Base-by-base conservation (phyloP, 2,329 filamentous ascomycete species). In the Incumbomyces lentus region DNA sequence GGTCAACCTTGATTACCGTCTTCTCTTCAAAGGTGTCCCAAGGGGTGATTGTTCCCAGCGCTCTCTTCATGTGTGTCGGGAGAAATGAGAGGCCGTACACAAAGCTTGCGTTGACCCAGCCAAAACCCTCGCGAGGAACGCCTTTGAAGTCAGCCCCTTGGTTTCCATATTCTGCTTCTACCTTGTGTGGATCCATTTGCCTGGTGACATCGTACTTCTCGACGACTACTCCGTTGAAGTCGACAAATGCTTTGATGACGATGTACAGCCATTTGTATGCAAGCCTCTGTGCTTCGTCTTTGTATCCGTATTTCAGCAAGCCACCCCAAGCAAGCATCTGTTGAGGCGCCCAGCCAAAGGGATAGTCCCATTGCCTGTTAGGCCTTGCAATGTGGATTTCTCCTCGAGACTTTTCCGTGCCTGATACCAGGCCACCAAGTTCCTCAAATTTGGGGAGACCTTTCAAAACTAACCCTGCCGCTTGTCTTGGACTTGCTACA, bases 91-190 rank as follows among this genome's bases (percentile, higher is more conserved):
- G 73, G 34, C 90, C 92, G 61, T 93, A 93, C 48, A 96, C 85
- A 63, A 94, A 98, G 63, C 89, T 95, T 59, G 92, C 90, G 62
- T 98, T 98, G 60, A 96, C 92, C 92, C 92, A 98, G 44, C 90
- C 92, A 62, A 98, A 98, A 87, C 90, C 90, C 79, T 96, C 90
- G 58, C 86, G 87, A 45, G 90, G 86, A 56, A 95, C 89, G 33
- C 90, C 90, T 69, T 93, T 94, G 70, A 96, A 95, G 62, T 95
- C 86, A 41, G 84, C 72, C 2, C 92, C 92, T 65, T 98, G 92
- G 65, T 98, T 98, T 6, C 92, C 92, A 62, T 98, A 98, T 68
- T 98, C 92, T 49, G 90, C 92, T 64, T 93, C 87, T 11, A 96
- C 92, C 52, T 85, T 82, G 67, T 96, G 92, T 32, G 92, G 89